phyloP scores from a whole-genome alignment of 2,329 filamentous ascomycete species.

The Tolypocladium pustulatum region DNA sequence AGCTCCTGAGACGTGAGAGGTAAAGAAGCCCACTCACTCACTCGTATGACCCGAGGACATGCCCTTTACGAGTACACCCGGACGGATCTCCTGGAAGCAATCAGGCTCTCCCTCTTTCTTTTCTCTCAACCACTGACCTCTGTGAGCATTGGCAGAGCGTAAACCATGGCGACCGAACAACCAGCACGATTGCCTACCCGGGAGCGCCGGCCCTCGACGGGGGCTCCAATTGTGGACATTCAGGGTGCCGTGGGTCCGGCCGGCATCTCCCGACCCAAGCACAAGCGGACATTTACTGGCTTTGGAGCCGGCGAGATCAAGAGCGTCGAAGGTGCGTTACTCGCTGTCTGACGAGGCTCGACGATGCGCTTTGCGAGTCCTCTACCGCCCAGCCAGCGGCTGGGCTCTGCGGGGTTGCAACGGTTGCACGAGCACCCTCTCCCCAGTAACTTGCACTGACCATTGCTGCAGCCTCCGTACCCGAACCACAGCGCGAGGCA shows the following conservation, averaged over 20 bases:
- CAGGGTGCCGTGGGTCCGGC: constrained; percentile 77
- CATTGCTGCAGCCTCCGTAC: constrained; percentile 54
- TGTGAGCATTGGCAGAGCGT: background rate
- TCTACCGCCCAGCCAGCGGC: background rate
- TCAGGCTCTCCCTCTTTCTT: too few species aligned
- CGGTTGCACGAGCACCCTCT: background rate
- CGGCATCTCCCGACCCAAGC: constrained; percentile 81
- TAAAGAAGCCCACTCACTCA: background rate
- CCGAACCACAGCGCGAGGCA: constrained; percentile 75
- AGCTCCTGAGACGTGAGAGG: background rate
- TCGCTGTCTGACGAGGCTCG: background rate
- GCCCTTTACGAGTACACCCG: background rate
- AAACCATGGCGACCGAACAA: constrained; percentile 23
- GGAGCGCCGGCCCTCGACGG: constrained; percentile 71
- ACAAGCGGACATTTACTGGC: constrained; percentile 93
- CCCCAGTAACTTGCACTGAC: background rate
- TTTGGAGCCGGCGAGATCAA: constrained; percentile 90
- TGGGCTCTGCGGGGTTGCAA: background rate
- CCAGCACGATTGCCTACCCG: constrained; percentile 37
- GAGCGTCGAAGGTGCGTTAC: constrained; percentile 65
- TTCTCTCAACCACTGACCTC: background rate
- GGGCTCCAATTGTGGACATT: constrained; percentile 78
- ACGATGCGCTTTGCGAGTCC: background rate
- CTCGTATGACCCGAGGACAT: background rate
- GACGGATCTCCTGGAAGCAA: background rate